phyloP scores from a whole-genome alignment of 148 eudicot genomes.

The Camellia lanceoleosa region DNA sequence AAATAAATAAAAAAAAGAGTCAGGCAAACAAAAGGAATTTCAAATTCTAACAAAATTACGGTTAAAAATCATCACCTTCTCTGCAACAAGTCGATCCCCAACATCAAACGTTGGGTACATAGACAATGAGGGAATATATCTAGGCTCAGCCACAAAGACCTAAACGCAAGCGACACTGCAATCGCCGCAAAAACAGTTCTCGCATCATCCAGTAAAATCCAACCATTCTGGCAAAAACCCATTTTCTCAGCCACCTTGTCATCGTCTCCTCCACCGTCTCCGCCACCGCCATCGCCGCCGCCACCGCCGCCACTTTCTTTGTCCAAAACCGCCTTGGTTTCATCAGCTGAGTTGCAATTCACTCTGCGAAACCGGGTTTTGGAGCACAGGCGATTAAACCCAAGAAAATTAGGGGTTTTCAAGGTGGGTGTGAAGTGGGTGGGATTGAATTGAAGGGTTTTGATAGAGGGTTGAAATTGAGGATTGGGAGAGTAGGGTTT shows the following conservation, averaged over 20 bases:
- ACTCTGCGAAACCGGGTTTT: slow-evolving; percentile 28
- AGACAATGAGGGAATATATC: slow-evolving; percentile 92
- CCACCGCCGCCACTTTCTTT: slow-evolving; percentile 37
- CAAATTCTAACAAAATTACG: neutral
- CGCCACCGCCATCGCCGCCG: slow-evolving; percentile 44
- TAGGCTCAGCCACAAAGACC: slow-evolving; percentile 93
- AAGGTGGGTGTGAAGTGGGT: slow-evolving; percentile 37
- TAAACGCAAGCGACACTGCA: slow-evolving; percentile 79
- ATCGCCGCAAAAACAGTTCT: slow-evolving; percentile 77
- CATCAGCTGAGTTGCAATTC: slow-evolving; percentile 48
- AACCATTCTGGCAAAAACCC: slow-evolving; percentile 82
- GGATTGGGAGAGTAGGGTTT: slow-evolving; percentile 34
- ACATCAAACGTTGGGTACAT: slow-evolving; percentile 98
- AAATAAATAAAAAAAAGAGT: too few relatives aligned
- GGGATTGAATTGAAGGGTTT: slow-evolving; percentile 28
- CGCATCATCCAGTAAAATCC: slow-evolving; percentile 73
- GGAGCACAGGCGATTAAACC: slow-evolving; percentile 17
- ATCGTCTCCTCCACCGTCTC: slow-evolving; percentile 54
- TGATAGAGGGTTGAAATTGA: slow-evolving; percentile 30
- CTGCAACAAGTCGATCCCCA: slow-evolving; percentile 92
- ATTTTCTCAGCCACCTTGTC: slow-evolving; percentile 30
- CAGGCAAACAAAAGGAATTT: neutral
- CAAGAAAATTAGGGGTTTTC: slow-evolving; percentile 31
- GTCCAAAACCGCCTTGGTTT: slow-evolving; percentile 37
- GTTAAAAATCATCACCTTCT: slow-evolving; percentile 58